These are phyloP conservation scores for Aspergillus viridinutans DNA, from an alignment of 2,329 filamentous ascomycete species.

Conservation along the genomic window DNA sequence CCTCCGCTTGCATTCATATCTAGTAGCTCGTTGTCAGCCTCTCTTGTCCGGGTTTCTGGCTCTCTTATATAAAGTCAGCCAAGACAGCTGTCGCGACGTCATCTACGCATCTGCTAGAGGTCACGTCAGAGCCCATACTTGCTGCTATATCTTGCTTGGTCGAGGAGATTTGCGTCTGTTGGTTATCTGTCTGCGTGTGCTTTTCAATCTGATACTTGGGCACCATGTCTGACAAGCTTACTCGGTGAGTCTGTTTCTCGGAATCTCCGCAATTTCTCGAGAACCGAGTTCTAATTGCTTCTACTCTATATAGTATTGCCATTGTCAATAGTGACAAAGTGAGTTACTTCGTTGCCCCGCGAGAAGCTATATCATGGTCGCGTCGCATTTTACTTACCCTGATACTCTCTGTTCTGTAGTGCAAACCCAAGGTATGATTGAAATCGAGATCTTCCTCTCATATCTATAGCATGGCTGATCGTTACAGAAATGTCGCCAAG, in stretches of 20 bases:
- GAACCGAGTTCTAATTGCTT: constrained; percentile 12
- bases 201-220: constrained; percentile 18
- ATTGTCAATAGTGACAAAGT: constrained; percentile 99
- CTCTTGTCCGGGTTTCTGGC: constrained; percentile 13
- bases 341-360: constrained; percentile 32
- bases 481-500: constrained; percentile 88
- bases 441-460: background rate
- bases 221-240: constrained; percentile 88
- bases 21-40: constrained; percentile 5
- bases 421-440: constrained; percentile 72
- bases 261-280: background rate
- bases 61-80: constrained; percentile 7
- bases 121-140: constrained; percentile 3
- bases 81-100: constrained; percentile 13
- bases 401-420: constrained; percentile 49
- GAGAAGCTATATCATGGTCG: constrained; percentile 37
- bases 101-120: constrained; percentile 5
- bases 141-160: constrained; percentile 4
- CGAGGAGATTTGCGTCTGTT: background rate
- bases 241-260: constrained; percentile 61
- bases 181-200: constrained; percentile 2
- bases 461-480: constrained; percentile 17
- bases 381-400: constrained; percentile 37
- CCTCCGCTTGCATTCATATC: constrained; percentile 3
- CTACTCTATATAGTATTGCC: constrained; percentile 66